Conservation (phyloP, 768 basidiomycete genomes). For the Lactarius quietus region DNA sequence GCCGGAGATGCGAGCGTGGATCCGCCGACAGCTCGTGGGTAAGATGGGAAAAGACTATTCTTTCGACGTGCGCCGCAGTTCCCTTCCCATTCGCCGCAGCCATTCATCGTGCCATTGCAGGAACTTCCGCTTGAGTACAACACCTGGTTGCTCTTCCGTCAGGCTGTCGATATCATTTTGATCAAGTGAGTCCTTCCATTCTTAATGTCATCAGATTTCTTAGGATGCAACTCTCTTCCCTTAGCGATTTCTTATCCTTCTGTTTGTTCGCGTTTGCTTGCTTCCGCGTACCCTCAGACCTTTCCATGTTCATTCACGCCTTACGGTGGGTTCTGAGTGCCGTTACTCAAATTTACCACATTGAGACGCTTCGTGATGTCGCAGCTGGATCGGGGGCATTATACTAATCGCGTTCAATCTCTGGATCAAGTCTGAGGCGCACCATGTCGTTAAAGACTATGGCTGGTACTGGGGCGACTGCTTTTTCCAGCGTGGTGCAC, state of each 20-base stretch:
- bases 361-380: conserved; percentile 1
- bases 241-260: conserved; percentile 90
- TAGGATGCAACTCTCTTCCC: conserved; percentile 13
- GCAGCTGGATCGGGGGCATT: conserved; percentile 83
- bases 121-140: conserved; percentile 92
- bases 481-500: conserved; percentile 87
- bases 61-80: conserved; percentile 64
- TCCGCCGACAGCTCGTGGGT: conserved; percentile 75
- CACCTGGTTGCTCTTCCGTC: conserved; percentile 93
- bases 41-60: conserved; percentile 96
- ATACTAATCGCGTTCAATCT: conserved; percentile 90
- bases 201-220: neutral
- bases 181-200: conserved; percentile 68
- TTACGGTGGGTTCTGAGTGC: conserved; percentile 54
- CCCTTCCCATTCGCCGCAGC: conserved; percentile 12
- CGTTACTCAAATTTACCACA: neutral
- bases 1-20: conserved; percentile 74
- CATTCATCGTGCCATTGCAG: conserved; percentile 37
- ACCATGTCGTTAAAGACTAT: conserved; percentile 96
- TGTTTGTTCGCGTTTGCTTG: conserved; percentile 94
- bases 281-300: conserved; percentile 77
- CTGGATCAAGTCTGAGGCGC: conserved; percentile 98
- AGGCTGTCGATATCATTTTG: conserved; percentile 93
- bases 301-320: conserved; percentile 69
- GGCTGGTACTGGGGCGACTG: conserved; percentile 98